Base-by-base conservation (phyloP, 164 flowering plant species). In the Taxillus chinensis region DNA sequence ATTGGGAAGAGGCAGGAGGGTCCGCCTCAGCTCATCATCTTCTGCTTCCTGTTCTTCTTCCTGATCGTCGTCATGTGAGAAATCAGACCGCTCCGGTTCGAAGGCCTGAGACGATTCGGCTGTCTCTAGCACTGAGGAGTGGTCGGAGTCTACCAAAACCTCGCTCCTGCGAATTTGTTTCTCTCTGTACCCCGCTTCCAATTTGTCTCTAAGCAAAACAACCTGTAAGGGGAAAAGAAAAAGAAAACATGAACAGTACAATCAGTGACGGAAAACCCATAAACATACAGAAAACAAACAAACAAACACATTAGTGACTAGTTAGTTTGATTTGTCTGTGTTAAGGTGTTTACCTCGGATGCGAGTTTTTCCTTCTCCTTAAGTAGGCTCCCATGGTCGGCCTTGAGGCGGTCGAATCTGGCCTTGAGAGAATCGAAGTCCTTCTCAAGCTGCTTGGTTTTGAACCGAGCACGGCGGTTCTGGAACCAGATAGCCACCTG, bases 401-500 rank as follows among this genome's bases (percentile, higher is more conserved):
- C 53, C 60, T 69, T 65, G 68, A 80, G 81, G 16, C 5, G 58
- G 3, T 75, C 75, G 59, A 42, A 75, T 55, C 61, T 54, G 6
- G 68, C 49, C 56, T 68, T 75, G 63, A 80, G 60, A 0, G 64
- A 42, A 38, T 63, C 75, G 54, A 60, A 78, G n/a, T 80, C 83
- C 65, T 67, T 78, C 56, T 75, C 83, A 38, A 80, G 66, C 63
- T 75, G 83, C 41, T 80, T 78, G 63, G 71, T 80, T 70, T 75
- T 80, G 62, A n/a, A 80, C 49, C 81, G 62, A 5, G 83, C 83
- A 5, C 81, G 65, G 27, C 83, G 70, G 64, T 80, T 80, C 16
- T 80, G 83, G 57, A 80, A 80, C 83, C 83, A 80, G 8, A 80
- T 76, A 3, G 83, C 79, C 3, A 80, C 76, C 50, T 80, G 83